Percentiles rank a stretch among this genome's conserved stretches.
Evolutionary conservation across 371 early-diverging fungal species (phyloP).

Genomic region (Nematocida ironsii): DNA sequence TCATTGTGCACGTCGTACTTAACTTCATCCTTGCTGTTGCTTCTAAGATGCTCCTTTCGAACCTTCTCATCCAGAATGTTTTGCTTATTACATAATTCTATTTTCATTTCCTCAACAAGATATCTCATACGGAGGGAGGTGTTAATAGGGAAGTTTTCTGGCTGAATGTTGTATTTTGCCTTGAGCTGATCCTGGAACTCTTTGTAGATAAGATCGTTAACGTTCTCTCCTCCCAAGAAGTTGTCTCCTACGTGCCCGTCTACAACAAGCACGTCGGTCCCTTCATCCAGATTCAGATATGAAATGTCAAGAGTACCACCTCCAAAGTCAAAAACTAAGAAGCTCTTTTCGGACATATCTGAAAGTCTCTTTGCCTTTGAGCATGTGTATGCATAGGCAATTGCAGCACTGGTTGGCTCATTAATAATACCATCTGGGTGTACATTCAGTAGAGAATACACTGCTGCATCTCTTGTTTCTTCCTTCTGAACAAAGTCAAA

Average conservation of each 20-base stretch:
- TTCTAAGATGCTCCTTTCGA: slow-evolving; percentile 13
- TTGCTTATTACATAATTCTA: slow-evolving; percentile 67
- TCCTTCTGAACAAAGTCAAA: slow-evolving; percentile 69
- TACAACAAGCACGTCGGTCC: slow-evolving; percentile 85
- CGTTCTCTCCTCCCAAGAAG: slow-evolving; percentile 95
- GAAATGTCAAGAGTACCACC: slow-evolving; percentile 96
- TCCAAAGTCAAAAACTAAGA: slow-evolving; percentile 89
- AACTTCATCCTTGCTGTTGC: neutral
- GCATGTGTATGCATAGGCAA: slow-evolving; percentile 76
- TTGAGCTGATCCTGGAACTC: slow-evolving; percentile 82
- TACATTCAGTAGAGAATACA: slow-evolving; percentile 61
- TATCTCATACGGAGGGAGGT: slow-evolving; percentile 49
- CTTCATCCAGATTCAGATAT: slow-evolving; percentile 76
- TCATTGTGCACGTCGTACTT: slow-evolving; percentile 16
- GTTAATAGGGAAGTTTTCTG: slow-evolving; percentile 52
- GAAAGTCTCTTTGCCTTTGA: slow-evolving; percentile 72
- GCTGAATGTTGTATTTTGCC: slow-evolving; percentile 69
- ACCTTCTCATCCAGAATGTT: slow-evolving; percentile 69
- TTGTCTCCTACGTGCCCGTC: slow-evolving; percentile 92
- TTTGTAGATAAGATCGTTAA: slow-evolving; percentile 84
- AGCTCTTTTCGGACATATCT: slow-evolving; percentile 71
- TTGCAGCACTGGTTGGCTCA: slow-evolving; percentile 94
- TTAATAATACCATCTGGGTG: slow-evolving; percentile 58
- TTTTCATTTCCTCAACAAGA: slow-evolving; percentile 66
- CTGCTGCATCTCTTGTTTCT: slow-evolving; percentile 68